Evolutionary conservation across 129 eudicot genomes (phyloP), one percentile per base, ranked within the genome.

Genomic region (Ambrosia artemisiifolia): DNA sequence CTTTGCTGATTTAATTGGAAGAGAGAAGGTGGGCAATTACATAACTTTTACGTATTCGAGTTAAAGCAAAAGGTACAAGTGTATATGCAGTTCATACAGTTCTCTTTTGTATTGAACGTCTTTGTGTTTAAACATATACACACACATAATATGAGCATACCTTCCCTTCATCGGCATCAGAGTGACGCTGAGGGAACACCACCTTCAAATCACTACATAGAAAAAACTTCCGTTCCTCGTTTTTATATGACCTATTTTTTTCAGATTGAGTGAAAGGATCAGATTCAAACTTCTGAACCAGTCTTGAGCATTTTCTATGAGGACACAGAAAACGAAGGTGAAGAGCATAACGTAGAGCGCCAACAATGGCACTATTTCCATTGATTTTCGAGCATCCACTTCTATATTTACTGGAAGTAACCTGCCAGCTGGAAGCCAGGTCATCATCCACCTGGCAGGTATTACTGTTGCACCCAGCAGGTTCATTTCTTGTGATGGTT

Each of bases 121-220:
- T 36, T 7, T 3, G 4, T 47, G 16, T 47, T 24, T 24, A 24
- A 1, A 1, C 28, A 11, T 47, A 47, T 11, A 47, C 17, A 47
- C 53, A 47, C 10, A 56, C 73, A 61, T 30, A 50, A 46, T 60
- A 65, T 70, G 18, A 62, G 47, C 79, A n/a, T 84, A 89, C 96
- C 96, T 86, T 89, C 49, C 96, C 96, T 84, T 89, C 96, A 80
- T 89, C 96, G 73, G 84, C 76, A 59, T 89, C 96, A 53, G 86
- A 86, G 75, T 82, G 96, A 60, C 96, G 96, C 51, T 89, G 96
- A 75, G 96, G 96, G 72, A 89, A 89, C 71, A 89, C 96, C 81
- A 89, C 92, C 51, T 84, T 86, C 63, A 89, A 71, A 81, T 89
- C 92, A 65, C 83, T 86, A 73, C 86, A 82, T 63, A 89, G 74